Percentiles rank a stretch among this genome's conserved stretches.
These are phyloP conservation scores for Eucalyptus brandiana DNA, from an alignment of 345 rosid species.

Conservation along the genomic window DNA sequence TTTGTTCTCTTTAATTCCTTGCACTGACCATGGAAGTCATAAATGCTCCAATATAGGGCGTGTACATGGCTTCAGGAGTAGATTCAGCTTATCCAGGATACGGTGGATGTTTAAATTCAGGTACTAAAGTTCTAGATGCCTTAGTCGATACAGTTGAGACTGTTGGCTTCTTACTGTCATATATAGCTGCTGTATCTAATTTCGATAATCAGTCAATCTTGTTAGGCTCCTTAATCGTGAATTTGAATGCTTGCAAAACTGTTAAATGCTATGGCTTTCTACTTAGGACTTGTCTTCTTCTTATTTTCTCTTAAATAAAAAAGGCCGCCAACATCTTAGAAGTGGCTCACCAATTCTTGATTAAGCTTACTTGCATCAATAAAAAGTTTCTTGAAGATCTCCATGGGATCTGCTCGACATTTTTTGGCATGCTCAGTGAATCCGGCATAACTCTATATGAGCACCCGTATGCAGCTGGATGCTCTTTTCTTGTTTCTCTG, in stretches of 20 bases:
- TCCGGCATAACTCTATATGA: background rate
- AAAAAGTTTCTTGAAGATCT: background rate
- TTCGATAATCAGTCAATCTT: background rate
- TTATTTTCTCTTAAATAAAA: background rate
- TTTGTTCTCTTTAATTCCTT: background rate
- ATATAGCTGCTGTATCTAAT: background rate
- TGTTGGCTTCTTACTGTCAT: background rate
- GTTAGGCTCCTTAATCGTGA: background rate
- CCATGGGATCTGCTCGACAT: background rate
- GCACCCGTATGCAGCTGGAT: background rate
- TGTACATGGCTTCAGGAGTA: constrained; percentile 35
- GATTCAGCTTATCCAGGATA: constrained; percentile 41
- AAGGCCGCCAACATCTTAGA: background rate
- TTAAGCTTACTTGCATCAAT: background rate
- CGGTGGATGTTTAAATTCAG: constrained; percentile 46
- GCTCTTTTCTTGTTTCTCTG: background rate
- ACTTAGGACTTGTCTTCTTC: background rate
- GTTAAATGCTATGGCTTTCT: background rate
- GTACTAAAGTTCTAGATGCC: constrained; percentile 11
- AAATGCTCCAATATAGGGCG: constrained; percentile 32
- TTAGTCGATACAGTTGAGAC: background rate
- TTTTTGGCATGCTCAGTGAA: background rate
- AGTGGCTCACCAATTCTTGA: background rate
- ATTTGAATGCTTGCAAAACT: background rate
- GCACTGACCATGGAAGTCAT: background rate